These are phyloP conservation scores for Onygenales sp. DNA, from an alignment of 2,329 filamentous ascomycete species.

Conservation along the genomic window DNA sequence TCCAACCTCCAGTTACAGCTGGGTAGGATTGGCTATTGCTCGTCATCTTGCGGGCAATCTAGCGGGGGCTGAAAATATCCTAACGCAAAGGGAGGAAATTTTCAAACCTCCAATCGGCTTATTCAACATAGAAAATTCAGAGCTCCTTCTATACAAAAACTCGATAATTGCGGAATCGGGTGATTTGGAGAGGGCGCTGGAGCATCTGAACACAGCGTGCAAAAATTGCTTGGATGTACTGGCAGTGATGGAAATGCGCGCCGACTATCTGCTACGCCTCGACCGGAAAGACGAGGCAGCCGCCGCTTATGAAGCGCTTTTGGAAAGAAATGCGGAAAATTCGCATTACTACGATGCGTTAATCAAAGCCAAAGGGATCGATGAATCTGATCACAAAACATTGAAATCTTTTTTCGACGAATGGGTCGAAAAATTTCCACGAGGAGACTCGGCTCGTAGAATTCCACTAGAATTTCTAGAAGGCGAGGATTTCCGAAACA, in stretches of 20 bases:
- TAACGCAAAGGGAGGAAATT: slow-evolving; percentile 89
- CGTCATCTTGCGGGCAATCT: slow-evolving; percentile 85
- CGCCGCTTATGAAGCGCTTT: slow-evolving; percentile 66
- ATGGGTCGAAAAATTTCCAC: slow-evolving; percentile 70
- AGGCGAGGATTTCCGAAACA: slow-evolving; percentile 69
- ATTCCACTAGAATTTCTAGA: slow-evolving; percentile 83
- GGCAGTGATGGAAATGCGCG: slow-evolving; percentile 74
- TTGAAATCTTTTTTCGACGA: slow-evolving; percentile 69
- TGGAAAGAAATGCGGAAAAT: slow-evolving; percentile 83
- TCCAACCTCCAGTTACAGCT: slow-evolving; percentile 81
- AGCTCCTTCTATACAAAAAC: slow-evolving; percentile 93
- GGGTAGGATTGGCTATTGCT: slow-evolving; percentile 93
- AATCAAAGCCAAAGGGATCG: slow-evolving; percentile 57
- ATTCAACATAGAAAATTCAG: slow-evolving; percentile 81
- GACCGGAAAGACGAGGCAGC: slow-evolving; percentile 70
- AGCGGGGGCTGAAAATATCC: slow-evolving; percentile 75
- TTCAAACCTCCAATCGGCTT: slow-evolving; percentile 70
- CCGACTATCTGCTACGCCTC: slow-evolving; percentile 72
- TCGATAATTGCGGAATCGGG: slow-evolving; percentile 83
- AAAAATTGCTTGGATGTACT: slow-evolving; percentile 76
- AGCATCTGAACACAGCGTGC: slow-evolving; percentile 69
- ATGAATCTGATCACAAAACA: slow-evolving; percentile 50
- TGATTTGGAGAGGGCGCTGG: slow-evolving; percentile 70
- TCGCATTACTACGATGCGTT: slow-evolving; percentile 76
- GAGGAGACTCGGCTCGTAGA: slow-evolving; percentile 74